These are phyloP conservation scores for Yarrowia sp. DNA, from an alignment of 805 yeast species.

Conservation along the genomic window DNA sequence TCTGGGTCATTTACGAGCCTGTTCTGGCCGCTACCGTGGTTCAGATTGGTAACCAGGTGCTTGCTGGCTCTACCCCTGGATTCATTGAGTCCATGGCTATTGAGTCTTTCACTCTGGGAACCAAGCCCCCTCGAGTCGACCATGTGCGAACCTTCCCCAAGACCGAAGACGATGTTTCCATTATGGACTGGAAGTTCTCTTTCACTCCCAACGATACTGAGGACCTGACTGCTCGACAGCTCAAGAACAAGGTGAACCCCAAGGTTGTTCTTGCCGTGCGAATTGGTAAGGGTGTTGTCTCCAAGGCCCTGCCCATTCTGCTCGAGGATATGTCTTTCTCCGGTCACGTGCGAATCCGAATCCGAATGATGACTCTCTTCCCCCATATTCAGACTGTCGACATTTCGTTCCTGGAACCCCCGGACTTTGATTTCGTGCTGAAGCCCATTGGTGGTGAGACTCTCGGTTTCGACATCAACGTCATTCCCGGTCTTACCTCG, in stretches of 20 bases:
- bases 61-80: slow-evolving; percentile 80
- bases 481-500: slow-evolving; percentile 82
- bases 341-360: slow-evolving; percentile 71
- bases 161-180: slow-evolving; percentile 89
- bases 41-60: slow-evolving; percentile 77
- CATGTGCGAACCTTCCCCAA: slow-evolving; percentile 83
- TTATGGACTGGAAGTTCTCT: slow-evolving; percentile 95
- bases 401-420: slow-evolving; percentile 80
- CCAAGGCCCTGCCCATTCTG: slow-evolving; percentile 65
- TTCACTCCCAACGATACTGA: slow-evolving; percentile 87
- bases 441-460: slow-evolving; percentile 77
- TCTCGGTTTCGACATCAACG: slow-evolving; percentile 82
- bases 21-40: slow-evolving; percentile 80
- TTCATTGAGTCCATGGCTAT: slow-evolving; percentile 82
- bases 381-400: slow-evolving; percentile 94
- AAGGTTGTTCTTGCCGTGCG: slow-evolving; percentile 71
- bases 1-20: slow-evolving; percentile 91
- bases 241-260: slow-evolving; percentile 81
- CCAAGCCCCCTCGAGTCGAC: slow-evolving; percentile 94
- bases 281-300: slow-evolving; percentile 69
- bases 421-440: slow-evolving; percentile 80
- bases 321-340: slow-evolving; percentile 78
- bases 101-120: slow-evolving; percentile 85
- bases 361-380: slow-evolving; percentile 84
- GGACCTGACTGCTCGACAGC: slow-evolving; percentile 81